These are phyloP conservation scores for Claviceps spartinae DNA, from an alignment of 2,329 filamentous ascomycete genomes.

Conservation along the genomic window DNA sequence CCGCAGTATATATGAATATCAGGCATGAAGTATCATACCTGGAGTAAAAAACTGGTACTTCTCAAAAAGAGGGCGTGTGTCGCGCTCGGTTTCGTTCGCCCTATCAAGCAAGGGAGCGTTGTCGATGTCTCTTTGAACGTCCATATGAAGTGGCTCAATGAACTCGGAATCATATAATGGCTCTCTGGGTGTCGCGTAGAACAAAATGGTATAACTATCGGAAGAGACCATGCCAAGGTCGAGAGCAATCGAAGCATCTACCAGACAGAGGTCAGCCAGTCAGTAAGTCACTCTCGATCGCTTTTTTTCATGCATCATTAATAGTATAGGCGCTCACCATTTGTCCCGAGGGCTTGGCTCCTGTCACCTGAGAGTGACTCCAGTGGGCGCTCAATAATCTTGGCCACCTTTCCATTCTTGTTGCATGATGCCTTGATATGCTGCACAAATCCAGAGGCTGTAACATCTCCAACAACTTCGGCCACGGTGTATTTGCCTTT, in stretches of 20 bases:
- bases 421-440: constrained; percentile 35
- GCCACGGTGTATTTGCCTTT: constrained; percentile 34
- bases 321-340: constrained; percentile 25
- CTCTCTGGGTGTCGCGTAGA: constrained; percentile 49
- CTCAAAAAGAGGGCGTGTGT: constrained; percentile 57
- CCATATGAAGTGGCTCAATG: constrained; percentile 49
- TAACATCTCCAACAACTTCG: constrained; percentile 41
- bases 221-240: constrained; percentile 25
- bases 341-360: constrained; percentile 31
- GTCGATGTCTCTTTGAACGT: constrained; percentile 51
- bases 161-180: constrained; percentile 53
- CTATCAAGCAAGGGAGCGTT: constrained; percentile 18
- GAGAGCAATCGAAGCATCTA: constrained; percentile 39
- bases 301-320: not conserved
- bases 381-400: constrained; percentile 28
- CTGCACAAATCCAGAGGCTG: constrained; percentile 25
- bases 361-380: constrained; percentile 27
- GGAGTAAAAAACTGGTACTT: constrained; percentile 91
- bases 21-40: constrained; percentile 33
- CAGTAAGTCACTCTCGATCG: not conserved
- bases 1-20: not conserved
- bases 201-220: constrained; percentile 59
- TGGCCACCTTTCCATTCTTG: constrained; percentile 21
- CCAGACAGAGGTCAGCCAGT: not conserved
- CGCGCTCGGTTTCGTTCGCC: constrained; percentile 24